Percentiles rank a stretch among this genome's conserved stretches.
Conservation (phyloP, 2,329 filamentous ascomycete species). For the Fusarium chlamydosporum region DNA sequence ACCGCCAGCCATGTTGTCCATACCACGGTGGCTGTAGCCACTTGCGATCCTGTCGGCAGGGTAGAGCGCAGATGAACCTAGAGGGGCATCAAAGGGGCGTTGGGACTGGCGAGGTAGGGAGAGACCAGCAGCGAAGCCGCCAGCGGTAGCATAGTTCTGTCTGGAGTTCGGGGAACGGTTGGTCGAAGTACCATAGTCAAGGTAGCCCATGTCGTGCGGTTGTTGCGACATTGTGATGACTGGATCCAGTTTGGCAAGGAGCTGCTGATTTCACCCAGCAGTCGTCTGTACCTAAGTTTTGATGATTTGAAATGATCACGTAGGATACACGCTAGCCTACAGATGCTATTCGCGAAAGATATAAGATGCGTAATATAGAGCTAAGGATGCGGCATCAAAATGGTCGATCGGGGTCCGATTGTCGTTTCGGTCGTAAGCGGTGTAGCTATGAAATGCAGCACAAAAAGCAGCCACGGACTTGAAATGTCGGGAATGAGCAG, state of each 20-base stretch:
- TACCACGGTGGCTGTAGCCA: slow-evolving; percentile 71
- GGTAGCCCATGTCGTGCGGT: slow-evolving; percentile 75
- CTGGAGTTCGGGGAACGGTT: slow-evolving; percentile 78
- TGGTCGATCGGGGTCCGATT: slow-evolving; percentile 38
- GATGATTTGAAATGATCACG: slow-evolving; percentile 14
- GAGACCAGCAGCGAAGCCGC: slow-evolving; percentile 66
- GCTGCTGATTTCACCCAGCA: slow-evolving; percentile 48
- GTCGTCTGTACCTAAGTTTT: background rate
- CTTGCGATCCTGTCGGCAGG: slow-evolving; percentile 75
- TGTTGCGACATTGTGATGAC: slow-evolving; percentile 62
- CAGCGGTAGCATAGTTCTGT: slow-evolving; percentile 65
- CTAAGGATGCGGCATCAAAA: slow-evolving; percentile 47
- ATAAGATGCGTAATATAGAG: slow-evolving; percentile 28
- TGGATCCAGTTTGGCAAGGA: slow-evolving; percentile 43
- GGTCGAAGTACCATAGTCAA: slow-evolving; percentile 72
- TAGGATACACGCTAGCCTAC: slow-evolving; percentile 16
- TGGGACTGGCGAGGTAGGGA: slow-evolving; percentile 69
- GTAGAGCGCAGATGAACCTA: slow-evolving; percentile 76
- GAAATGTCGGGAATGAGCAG: slow-evolving; percentile 27
- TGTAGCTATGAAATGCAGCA: slow-evolving; percentile 31
- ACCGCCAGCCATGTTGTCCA: slow-evolving; percentile 62
- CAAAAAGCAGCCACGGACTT: slow-evolving; percentile 15
- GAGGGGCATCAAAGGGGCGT: slow-evolving; percentile 81
- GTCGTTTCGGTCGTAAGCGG: slow-evolving; percentile 47
- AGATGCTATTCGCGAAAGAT: slow-evolving; percentile 21